phyloP scores from a whole-genome alignment of 2,329 filamentous ascomycete species.

The Neonectria punicea region DNA sequence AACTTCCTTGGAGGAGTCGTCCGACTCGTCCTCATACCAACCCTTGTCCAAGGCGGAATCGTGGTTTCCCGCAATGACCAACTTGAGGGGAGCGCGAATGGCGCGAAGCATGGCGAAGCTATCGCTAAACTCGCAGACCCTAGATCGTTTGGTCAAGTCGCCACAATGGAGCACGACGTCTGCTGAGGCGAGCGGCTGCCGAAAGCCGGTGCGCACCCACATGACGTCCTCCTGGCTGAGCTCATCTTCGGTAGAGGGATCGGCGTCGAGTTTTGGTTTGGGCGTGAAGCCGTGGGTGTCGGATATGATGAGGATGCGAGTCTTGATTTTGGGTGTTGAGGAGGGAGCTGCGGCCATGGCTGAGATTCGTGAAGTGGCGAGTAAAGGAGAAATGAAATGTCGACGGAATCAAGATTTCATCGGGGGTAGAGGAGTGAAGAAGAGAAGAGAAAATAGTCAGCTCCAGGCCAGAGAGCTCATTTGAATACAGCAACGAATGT shows the following conservation, averaged over 20 bases:
- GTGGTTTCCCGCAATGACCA: constrained; percentile 67
- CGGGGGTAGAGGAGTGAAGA: not conserved
- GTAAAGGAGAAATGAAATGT: not conserved
- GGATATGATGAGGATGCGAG: constrained; percentile 52
- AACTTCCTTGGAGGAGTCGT: constrained; percentile 10
- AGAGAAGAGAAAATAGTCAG: not conserved
- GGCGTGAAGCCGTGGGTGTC: constrained; percentile 49
- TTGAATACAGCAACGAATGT: not conserved
- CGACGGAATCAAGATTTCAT: not conserved
- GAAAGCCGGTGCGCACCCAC: constrained; percentile 42
- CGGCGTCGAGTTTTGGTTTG: constrained; percentile 25
- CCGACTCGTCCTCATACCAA: constrained; percentile 27
- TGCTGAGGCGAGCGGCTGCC: constrained; percentile 46
- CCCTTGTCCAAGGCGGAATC: constrained; percentile 56
- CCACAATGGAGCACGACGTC: constrained; percentile 66
- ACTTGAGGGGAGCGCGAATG: constrained; percentile 61
- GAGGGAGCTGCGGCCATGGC: constrained; percentile 57
- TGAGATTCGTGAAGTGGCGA: not conserved
- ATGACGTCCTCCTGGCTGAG: constrained; percentile 30
- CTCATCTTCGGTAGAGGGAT: constrained; percentile 39
- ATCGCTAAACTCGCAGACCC: constrained; percentile 51
- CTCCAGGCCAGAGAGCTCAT: not conserved
- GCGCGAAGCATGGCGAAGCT: constrained; percentile 55
- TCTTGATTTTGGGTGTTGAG: constrained; percentile 42
- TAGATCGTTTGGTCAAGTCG: constrained; percentile 58